Evolutionary conservation across 1,284 basidiomycete species (phyloP).

Genomic region (Inonotus hispidus): DNA sequence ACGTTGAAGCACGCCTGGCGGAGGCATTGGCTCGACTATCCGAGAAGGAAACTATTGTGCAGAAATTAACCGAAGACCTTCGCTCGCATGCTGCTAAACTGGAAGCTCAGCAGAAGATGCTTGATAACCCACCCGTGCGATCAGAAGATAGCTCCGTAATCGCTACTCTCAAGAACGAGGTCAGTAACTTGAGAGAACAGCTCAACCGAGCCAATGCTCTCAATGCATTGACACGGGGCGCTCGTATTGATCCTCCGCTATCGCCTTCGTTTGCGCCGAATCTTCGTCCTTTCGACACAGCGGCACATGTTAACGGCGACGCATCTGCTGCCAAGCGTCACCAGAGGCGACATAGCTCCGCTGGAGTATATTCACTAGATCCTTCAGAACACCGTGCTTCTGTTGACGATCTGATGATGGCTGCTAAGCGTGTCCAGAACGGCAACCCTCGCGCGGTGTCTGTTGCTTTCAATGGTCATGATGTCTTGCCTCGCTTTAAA

Average conservation of each 20-base stretch:
- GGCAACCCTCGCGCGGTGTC: conserved; percentile 88
- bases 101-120: conserved; percentile 71
- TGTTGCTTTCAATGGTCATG: conserved; percentile 81
- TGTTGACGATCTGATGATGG: conserved; percentile 74
- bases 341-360: conserved; percentile 81
- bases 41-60: conserved; percentile 84
- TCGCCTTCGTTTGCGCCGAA: conserved; percentile 80
- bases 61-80: conserved; percentile 77
- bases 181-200: conserved; percentile 89
- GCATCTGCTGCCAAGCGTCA: conserved; percentile 43
- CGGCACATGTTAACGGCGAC: conserved; percentile 35
- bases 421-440: conserved; percentile 68
- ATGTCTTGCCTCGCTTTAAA: conserved; percentile 62
- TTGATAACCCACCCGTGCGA: conserved; percentile 55
- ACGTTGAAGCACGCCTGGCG: conserved; percentile 79
- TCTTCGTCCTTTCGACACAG: conserved; percentile 53
- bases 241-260: conserved; percentile 62
- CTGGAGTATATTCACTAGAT: conserved; percentile 66
- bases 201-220: conserved; percentile 91
- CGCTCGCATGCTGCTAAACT: conserved; percentile 69
- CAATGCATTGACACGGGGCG: conserved; percentile 71
- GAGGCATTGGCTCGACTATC: conserved; percentile 65
- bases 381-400: conserved; percentile 62
- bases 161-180: conserved; percentile 85
- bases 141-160: conserved; percentile 85